Evolutionary conservation across 192 early-diverging fungal species (phyloP), one percentile per base, ranked within the genome.

Genomic region (Linnemannia exigua): DNA sequence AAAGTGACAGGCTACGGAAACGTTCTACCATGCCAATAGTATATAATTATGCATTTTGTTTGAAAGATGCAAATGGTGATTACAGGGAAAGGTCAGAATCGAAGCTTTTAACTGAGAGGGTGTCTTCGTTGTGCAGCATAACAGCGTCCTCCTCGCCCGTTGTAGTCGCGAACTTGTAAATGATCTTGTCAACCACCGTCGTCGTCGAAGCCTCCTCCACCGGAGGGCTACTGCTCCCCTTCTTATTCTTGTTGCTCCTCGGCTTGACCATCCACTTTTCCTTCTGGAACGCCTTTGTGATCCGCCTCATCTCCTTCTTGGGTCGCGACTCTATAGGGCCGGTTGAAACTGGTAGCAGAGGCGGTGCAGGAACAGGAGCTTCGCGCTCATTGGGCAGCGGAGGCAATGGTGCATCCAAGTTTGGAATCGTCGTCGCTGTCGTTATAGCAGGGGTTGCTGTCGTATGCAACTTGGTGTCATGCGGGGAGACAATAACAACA

Each of bases 251-350:
- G n/a, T 36, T 76, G 31, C 63, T 38, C 47, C 25, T 70, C 12
- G 28, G 46, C 46, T 67, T 77, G 38, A n/a, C 33, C 20, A 37
- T 52, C 46, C 50, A 22, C 46, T 36, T 33, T 54, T 80, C 79
- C 33, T 67, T 80, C 61, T 74, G 72, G n/a, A 77, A 36, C 31
- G 75, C 70, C 61, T 67, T 82, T 0, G 81, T 76, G 48, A 82
- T 73, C 47, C 81, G 46, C 63, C 77, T 82, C 75, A 82, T 76
- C 37, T 63, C 81, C 47, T 58, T 54, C 51, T 51, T 73, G 28
- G 54, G 46, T 14, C 71, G 71, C 17, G 22, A 41, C 1, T 19
- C 48, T 41, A 25, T 16, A 6, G 52, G n/a, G 52, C 52, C 25
- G 25, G 70, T 36, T 66, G 47, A 20, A 46, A 25, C 11, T 9